Conservation (phyloP, 2,329 filamentous ascomycete genomes). For the Thelonectria olida region DNA sequence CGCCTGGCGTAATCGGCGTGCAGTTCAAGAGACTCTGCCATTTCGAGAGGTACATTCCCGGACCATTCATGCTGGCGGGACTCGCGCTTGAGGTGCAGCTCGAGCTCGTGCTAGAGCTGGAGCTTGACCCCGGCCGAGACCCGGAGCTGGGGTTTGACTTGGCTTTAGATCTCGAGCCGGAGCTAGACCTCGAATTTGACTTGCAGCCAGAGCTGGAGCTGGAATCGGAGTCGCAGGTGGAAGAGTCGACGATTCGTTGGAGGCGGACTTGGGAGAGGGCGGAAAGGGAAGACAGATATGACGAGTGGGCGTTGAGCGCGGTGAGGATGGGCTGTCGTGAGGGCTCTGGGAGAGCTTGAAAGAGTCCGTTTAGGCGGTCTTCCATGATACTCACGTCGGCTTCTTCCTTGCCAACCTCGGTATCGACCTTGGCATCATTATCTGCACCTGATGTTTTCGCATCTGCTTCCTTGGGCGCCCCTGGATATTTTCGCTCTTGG, state of each 20-base stretch:
- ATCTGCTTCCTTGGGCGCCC: background rate
- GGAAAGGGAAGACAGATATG: constrained; percentile 67
- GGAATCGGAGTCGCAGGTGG: constrained; percentile 26
- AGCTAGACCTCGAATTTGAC: background rate
- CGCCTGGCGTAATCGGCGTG: constrained; percentile 73
- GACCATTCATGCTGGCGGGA: constrained; percentile 59
- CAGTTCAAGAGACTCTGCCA: constrained; percentile 78
- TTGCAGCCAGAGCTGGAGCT: constrained; percentile 17
- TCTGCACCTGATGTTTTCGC: background rate
- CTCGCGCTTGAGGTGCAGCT: background rate
- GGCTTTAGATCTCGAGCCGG: background rate
- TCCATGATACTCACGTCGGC: constrained; percentile 48
- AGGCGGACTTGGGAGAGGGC: constrained; percentile 63
- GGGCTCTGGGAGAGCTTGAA: constrained; percentile 55
- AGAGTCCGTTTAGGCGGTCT: constrained; percentile 52
- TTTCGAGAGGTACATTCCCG: constrained; percentile 75
- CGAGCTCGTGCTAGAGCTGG: background rate
- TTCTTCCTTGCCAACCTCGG: constrained; percentile 43
- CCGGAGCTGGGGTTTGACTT: background rate
- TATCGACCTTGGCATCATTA: constrained; percentile 14
- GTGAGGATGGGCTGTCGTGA: constrained; percentile 56
- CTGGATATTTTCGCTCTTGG: constrained; percentile 29
- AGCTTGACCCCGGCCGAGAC: background rate
- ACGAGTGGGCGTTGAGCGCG: constrained; percentile 67
- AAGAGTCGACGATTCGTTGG: constrained; percentile 62